Evolutionary conservation across 768 basidiomycete genomes (phyloP).

Genomic region (Fomitopsis serialis): DNA sequence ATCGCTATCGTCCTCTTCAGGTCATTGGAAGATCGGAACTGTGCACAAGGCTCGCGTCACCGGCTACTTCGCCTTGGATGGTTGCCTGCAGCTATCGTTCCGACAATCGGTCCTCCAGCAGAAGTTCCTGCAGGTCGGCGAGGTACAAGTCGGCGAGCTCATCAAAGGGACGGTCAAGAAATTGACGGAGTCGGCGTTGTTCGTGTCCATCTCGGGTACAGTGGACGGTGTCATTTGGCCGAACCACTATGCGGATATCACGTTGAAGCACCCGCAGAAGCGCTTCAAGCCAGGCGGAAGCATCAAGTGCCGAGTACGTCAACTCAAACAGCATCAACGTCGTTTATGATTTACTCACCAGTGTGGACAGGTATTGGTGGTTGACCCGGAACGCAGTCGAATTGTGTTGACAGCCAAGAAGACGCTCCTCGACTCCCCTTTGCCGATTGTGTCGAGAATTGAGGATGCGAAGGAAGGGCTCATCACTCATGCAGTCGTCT

Average conservation of each 20-base stretch:
- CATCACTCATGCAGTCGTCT: conserved; percentile 78
- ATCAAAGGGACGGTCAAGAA: conserved; percentile 87
- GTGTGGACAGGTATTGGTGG: conserved; percentile 60
- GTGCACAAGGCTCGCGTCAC: conserved; percentile 83
- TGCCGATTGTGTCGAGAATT: conserved; percentile 61
- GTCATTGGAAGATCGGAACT: conserved; percentile 76
- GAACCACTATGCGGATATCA: conserved; percentile 90
- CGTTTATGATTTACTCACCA: neutral
- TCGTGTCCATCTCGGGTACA: conserved; percentile 80
- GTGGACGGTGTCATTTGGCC: conserved; percentile 95
- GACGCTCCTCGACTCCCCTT: conserved; percentile 73
- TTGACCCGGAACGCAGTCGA: conserved; percentile 77
- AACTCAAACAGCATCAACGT: neutral
- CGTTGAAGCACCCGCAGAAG: conserved; percentile 88
- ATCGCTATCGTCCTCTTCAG: conserved; percentile 61
- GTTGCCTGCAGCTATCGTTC: conserved; percentile 82
- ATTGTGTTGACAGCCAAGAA: conserved; percentile 90
- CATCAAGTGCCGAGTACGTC: conserved; percentile 80
- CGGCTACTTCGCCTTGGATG: conserved; percentile 82
- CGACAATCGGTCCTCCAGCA: conserved; percentile 80
- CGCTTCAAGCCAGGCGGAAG: conserved; percentile 78
- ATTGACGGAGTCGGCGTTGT: conserved; percentile 74
- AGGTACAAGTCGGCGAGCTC: conserved; percentile 81
- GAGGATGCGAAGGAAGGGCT: conserved; percentile 67
- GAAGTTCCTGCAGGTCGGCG: conserved; percentile 76